Base-by-base conservation (phyloP, 495 filamentous ascomycete species). In the Endocarpon pusillum region DNA sequence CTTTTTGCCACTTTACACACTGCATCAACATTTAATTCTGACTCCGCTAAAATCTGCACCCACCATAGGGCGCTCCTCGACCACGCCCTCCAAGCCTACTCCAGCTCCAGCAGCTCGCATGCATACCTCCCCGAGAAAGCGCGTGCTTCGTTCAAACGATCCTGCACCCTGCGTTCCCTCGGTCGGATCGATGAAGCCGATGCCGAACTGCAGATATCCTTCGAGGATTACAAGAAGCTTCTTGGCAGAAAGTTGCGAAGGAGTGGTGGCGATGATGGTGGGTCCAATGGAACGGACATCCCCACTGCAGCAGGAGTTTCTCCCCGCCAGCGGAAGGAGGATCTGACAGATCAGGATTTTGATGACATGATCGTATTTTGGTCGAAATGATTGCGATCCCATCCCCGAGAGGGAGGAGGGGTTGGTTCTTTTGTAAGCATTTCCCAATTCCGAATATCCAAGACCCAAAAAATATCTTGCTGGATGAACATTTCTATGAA, bases 381-480 rank as follows among this genome's bases (percentile, higher is more conserved):
- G 42, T 44, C 42, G 8, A 41, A 26, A 42, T 44, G 21, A 38
- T n/a, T n/a, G n/a, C n/a, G n/a, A n/a, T n/a, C n/a, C n/a, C n/a
- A n/a, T n/a, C n/a, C n/a, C n/a, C n/a, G n/a, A n/a, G n/a, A n/a
- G n/a, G n/a, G n/a, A n/a, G n/a, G n/a, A n/a, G n/a, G n/a, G n/a
- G n/a, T n/a, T n/a, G n/a, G n/a, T n/a, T n/a, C n/a, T n/a, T n/a
- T n/a, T n/a, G n/a, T n/a, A n/a, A n/a, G n/a, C n/a, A n/a, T n/a
- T n/a, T n/a, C n/a, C n/a, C n/a, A n/a, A n/a, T n/a, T n/a, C n/a
- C n/a, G n/a, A n/a, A n/a, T n/a, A n/a, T n/a, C n/a, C n/a, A n/a
- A n/a, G n/a, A n/a, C n/a, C n/a, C n/a, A n/a, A n/a, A n/a, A n/a
- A n/a, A n/a, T n/a, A n/a, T n/a, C n/a, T n/a, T n/a, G n/a, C n/a